Conservation (phyloP, 176 grass and related monocot species). For the Poa pratensis region DNA sequence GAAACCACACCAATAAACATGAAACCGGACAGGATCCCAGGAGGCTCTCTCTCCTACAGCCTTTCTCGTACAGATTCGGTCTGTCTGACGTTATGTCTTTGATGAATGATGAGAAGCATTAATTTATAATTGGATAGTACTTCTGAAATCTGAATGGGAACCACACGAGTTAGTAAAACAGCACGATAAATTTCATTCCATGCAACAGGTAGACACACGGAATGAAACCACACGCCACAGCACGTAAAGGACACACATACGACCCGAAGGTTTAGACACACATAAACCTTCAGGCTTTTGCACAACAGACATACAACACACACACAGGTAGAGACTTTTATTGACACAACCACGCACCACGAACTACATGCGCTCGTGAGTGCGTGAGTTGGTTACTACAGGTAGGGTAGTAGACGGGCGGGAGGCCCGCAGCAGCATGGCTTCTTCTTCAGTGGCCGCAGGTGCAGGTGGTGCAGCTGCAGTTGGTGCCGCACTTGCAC, state of each 20-base stretch:
- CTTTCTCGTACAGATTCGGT: no score
- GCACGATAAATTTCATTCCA: slow-evolving; percentile 32
- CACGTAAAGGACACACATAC: background rate
- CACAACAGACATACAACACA: background rate
- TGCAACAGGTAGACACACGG: background rate
- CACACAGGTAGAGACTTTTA: background rate
- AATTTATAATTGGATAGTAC: no score
- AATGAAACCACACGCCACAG: background rate
- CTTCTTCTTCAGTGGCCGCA: slow-evolving; percentile 56
- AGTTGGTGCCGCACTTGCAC: slow-evolving; percentile 73
- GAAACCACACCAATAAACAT: no score
- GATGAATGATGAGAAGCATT: no score
- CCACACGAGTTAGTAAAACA: background rate
- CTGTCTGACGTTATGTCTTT: no score
- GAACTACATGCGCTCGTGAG: no score
- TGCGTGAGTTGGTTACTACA: background rate
- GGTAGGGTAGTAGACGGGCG: background rate
- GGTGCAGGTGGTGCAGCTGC: slow-evolving; percentile 59
- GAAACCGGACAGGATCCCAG: no score
- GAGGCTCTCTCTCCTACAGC: no score
- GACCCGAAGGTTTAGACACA: background rate
- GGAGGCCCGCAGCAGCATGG: background rate
- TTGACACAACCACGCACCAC: background rate
- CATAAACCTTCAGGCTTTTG: background rate
- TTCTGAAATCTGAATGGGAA: no score